These are phyloP conservation scores for Didymella arachidicola DNA, from an alignment of 2,329 filamentous ascomycete species.

Conservation along the genomic window DNA sequence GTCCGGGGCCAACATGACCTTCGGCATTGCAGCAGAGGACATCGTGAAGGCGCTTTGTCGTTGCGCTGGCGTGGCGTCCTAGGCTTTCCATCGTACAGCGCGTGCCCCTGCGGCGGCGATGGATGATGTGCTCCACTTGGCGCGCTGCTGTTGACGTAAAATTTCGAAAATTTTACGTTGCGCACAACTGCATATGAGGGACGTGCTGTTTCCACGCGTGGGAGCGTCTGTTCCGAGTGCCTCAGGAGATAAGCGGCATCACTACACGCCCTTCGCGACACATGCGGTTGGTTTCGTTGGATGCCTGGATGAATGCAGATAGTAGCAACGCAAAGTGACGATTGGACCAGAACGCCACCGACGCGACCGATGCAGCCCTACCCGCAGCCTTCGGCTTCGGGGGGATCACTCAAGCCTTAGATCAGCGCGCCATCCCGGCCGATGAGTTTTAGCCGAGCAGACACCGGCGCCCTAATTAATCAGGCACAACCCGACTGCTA, in stretches of 20 bases:
- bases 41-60: conserved; percentile 19
- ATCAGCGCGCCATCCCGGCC: conserved; percentile 27
- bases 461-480: conserved; percentile 17
- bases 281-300: neutral
- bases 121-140: conserved; percentile 40
- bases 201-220: conserved; percentile 27
- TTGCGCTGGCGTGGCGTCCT: conserved; percentile 15
- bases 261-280: conserved; percentile 4
- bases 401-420: conserved; percentile 32
- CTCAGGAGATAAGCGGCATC: conserved; percentile 4
- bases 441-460: conserved; percentile 28
- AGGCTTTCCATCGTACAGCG: conserved; percentile 10
- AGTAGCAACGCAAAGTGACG: conserved; percentile 11
- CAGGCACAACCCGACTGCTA: conserved; percentile 24
- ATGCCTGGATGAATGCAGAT: neutral
- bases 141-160: conserved; percentile 39
- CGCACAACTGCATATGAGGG: conserved; percentile 24
- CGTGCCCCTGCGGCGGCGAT: conserved; percentile 18
- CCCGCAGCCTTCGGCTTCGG: conserved; percentile 11
- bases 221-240: conserved; percentile 9
- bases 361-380: conserved; percentile 21
- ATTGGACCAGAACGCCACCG: conserved; percentile 4
- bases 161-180: conserved; percentile 39
- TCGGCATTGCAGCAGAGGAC: conserved; percentile 11
- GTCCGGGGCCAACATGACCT: conserved; percentile 17